Evolutionary conservation across 1,139 yeast species (phyloP).

Genomic region (Blastobotrys ciferrii): DNA sequence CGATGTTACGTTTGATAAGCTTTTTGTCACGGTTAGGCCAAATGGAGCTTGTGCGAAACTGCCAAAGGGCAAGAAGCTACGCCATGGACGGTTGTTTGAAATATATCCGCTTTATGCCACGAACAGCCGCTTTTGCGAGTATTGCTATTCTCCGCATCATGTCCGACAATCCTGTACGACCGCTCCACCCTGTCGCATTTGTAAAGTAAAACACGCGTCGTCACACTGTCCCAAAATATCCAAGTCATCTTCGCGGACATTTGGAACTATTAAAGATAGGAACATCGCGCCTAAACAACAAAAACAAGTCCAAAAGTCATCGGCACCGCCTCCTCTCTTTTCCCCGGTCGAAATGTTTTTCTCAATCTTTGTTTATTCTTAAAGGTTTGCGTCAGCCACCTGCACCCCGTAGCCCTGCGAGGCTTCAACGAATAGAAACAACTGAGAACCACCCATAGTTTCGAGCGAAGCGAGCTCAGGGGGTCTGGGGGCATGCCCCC

Average conservation of each 20-base stretch:
- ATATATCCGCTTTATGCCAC: not conserved
- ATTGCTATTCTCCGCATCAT: constrained; percentile 3
- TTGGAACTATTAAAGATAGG: constrained; percentile 4
- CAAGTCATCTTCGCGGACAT: not conserved
- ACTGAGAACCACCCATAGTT: no score
- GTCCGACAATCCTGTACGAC: not conserved
- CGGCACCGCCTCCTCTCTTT: not conserved
- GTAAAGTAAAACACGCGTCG: not conserved
- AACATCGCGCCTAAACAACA: not conserved
- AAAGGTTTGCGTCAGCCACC: no score
- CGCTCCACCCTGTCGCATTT: not conserved
- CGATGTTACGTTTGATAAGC: not conserved
- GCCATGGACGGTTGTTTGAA: constrained; percentile 1
- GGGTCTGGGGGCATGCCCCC: no score
- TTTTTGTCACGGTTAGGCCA: not conserved
- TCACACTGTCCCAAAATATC: not conserved
- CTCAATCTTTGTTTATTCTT: constrained; percentile 2
- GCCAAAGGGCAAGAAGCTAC: constrained; percentile 4
- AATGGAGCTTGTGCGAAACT: not conserved
- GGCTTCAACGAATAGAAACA: no score
- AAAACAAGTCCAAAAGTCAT: not conserved
- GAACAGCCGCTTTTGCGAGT: not conserved
- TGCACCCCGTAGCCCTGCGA: no score
- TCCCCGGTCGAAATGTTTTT: constrained; percentile 2
- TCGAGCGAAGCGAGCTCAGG: no score